Percentiles rank a stretch among this genome's conserved stretches.
These are phyloP conservation scores for Lolium perenne DNA, from an alignment of 176 grass and related monocot genomes.

Conservation along the genomic window DNA sequence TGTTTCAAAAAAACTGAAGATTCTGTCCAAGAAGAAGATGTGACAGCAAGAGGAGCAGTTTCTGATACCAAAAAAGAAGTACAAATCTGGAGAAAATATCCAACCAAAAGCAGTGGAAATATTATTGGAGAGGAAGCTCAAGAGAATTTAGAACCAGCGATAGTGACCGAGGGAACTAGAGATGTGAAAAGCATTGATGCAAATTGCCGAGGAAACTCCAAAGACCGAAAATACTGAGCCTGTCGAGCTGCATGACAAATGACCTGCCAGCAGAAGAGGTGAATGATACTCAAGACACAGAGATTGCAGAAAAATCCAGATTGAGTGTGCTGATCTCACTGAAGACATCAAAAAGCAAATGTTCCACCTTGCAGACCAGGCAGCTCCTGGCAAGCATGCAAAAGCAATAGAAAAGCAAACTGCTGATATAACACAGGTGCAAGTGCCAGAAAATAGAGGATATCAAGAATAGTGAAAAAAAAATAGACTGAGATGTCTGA, in stretches of 20 bases:
- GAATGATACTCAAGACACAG: slow-evolving; percentile 17
- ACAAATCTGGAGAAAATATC: slow-evolving; percentile 23
- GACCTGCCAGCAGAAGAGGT: slow-evolving; percentile 19
- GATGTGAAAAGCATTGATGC: background rate
- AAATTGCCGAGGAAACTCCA: background rate
- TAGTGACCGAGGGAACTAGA: slow-evolving; percentile 36
- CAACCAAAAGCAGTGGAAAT: background rate
- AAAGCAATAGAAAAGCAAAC: background rate
- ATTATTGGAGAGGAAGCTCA: slow-evolving; percentile 12
- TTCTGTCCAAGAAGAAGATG: slow-evolving; percentile 40
- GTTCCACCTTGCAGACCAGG: background rate
- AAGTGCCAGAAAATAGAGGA: slow-evolving; percentile 35
- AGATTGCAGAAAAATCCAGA: slow-evolving; percentile 1
- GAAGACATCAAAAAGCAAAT: background rate
- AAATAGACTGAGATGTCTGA: too few species aligned
- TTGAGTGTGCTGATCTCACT: background rate
- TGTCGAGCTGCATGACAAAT: background rate
- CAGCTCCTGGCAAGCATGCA: background rate
- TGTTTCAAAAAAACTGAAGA: slow-evolving; percentile 19
- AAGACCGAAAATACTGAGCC: slow-evolving; percentile 23
- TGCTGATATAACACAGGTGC: slow-evolving; percentile 6
- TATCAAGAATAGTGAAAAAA: slow-evolving; percentile 29
- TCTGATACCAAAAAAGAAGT: slow-evolving; percentile 20
- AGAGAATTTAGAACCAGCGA: slow-evolving; percentile 34
- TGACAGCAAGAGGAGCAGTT: background rate